A percentile compares a stretch with the other conserved stretches of the same genome.
These are phyloP conservation scores for Boletellus sp. DNA, from an alignment of 768 basidiomycete genomes.

Conservation along the genomic window DNA sequence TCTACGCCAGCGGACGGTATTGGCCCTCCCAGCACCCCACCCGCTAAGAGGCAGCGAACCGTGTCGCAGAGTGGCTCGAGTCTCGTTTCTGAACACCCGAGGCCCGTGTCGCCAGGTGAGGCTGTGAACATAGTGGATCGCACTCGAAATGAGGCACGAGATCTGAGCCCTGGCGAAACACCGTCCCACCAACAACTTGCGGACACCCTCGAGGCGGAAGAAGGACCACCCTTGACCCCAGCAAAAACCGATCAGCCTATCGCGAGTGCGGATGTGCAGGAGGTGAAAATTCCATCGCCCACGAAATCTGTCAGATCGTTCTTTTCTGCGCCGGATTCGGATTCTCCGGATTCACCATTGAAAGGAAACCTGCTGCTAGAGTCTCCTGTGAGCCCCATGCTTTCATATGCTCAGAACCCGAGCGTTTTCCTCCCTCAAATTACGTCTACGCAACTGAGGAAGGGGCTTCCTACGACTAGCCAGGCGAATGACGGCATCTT, in stretches of 20 bases:
- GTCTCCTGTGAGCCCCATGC: constrained; percentile 34
- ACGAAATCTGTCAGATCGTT: constrained; percentile 33
- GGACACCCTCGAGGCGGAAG: not conserved
- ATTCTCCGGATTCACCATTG: constrained; percentile 23
- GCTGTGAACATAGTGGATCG: not conserved
- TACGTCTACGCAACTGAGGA: constrained; percentile 35
- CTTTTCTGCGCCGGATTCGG: constrained; percentile 39
- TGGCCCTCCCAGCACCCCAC: constrained; percentile 17
- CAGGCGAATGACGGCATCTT: constrained; percentile 27
- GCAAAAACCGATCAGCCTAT: constrained; percentile 1
- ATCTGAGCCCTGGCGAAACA: not conserved
- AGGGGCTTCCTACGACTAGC: constrained; percentile 9
- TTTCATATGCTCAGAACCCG: constrained; percentile 35
- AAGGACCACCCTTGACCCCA: constrained; percentile 1
- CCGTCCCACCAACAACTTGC: not conserved
- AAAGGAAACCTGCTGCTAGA: constrained; percentile 26
- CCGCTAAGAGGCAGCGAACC: constrained; percentile 23
- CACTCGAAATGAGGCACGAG: constrained; percentile 2
- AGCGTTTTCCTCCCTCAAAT: constrained; percentile 36
- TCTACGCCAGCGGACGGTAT: constrained; percentile 29
- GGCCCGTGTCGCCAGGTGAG: constrained; percentile 8
- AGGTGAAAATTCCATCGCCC: constrained; percentile 25
- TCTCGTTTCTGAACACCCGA: not conserved
- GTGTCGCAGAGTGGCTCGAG: constrained; percentile 1
- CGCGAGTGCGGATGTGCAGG: not conserved